phyloP scores from a whole-genome alignment of 2,329 filamentous ascomycete genomes.

The Colletotrichum tabaci region DNA sequence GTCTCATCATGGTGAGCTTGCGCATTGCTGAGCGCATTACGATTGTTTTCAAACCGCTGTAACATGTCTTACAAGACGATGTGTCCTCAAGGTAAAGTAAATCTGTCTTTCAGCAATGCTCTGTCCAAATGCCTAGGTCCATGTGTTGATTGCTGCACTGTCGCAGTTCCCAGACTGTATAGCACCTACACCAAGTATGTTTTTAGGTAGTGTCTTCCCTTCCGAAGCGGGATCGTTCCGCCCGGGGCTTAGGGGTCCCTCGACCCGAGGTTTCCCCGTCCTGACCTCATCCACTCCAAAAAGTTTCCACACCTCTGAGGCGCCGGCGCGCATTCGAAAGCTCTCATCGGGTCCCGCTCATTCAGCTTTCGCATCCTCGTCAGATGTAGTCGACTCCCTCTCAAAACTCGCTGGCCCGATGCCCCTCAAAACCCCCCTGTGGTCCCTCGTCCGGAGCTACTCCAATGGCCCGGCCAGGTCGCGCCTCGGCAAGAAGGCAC shows the following conservation, averaged over 20 bases:
- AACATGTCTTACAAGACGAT: too few relatives aligned
- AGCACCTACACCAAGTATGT: too few relatives aligned
- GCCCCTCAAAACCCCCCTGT: conserved; percentile 25
- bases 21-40: too few relatives aligned
- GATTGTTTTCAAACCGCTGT: too few relatives aligned
- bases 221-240: neutral
- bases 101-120: too few relatives aligned
- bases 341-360: neutral
- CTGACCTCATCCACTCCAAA: conserved; percentile 40
- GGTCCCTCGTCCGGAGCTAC: conserved; percentile 52
- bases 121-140: too few relatives aligned
- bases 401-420: conserved; percentile 7
- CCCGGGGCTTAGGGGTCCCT: neutral
- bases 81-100: too few relatives aligned
- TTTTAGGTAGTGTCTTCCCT: too few relatives aligned
- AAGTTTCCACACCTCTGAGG: conserved; percentile 26
- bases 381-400: conserved; percentile 27
- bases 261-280: conserved; percentile 38
- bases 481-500: conserved; percentile 56
- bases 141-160: too few relatives aligned
- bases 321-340: neutral
- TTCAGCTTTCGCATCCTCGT: neutral
- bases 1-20: too few relatives aligned
- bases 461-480: conserved; percentile 53
- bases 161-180: too few relatives aligned